Evolutionary conservation across 371 early-diverging fungal species (phyloP), one percentile per base, ranked within the genome.

Genomic region (Globomyces sp.): DNA sequence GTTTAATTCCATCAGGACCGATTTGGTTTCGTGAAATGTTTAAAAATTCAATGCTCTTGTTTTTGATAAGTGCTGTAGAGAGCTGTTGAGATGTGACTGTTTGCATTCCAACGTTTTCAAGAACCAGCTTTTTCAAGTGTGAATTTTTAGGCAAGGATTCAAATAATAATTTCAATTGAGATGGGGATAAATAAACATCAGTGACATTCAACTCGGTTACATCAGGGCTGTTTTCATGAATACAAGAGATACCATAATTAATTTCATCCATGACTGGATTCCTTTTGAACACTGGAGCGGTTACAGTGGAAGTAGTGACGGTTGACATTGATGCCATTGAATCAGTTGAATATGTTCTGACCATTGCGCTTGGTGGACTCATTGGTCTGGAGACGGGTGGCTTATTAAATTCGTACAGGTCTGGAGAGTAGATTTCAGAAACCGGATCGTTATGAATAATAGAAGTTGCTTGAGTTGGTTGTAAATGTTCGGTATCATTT

Each of bases 221-320:
- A 55, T 39, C 40, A 4, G 55, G 55, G 5, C 36, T 40, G 40
- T 55, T 39, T 8, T 55, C 36, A 39, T 40, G 36, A 39, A 55
- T 55, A n/a, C 55, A 55, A 40, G 40, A 39, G 5, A 55, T 55
- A 4, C 55, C 55, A 55, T 55, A 55, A 6, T 55, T 55, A 40
- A 55, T 55, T 55, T 55, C 55, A 39, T 55, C 55, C 4, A 55
- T 13, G 9, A 55, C 40, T 11, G 55, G 55, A 55, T 55, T 55
- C 9, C 36, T 40, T 55, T 55, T 55, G 5, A 40, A 55, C 36
- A 55, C 55, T 3, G 55, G 40, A n/a, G 55, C 40, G 55, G 55
- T 55, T 8, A 55, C 40, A 4, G 55, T 39, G 2, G 55, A 55
- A 11, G 55, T 55, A 2, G 55, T 55, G 9, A 55, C 55, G 4